Percentiles rank a stretch among this genome's conserved stretches.
Conservation (phyloP, 2,329 filamentous ascomycete genomes). For the Fusarium stilboides region DNA sequence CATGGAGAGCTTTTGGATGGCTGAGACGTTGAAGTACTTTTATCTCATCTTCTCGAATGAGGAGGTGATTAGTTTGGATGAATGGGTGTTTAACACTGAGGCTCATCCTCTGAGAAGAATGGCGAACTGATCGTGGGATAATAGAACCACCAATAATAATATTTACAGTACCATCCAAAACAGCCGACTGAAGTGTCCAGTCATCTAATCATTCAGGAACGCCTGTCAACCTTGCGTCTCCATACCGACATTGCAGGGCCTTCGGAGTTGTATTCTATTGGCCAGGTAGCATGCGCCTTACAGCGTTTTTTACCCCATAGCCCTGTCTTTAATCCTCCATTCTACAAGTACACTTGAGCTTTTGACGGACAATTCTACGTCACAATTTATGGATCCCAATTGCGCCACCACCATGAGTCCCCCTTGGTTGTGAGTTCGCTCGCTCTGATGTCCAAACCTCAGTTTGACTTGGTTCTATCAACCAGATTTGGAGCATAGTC, state of each 20-base stretch:
- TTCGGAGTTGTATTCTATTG: not conserved
- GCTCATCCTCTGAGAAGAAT: conserved; percentile 62
- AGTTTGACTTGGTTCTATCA: not conserved
- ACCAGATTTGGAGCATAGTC: not conserved
- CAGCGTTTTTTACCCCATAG: no score
- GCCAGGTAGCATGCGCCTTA: no score
- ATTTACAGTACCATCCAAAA: no score
- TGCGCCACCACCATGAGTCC: not conserved
- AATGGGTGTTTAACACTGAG: conserved; percentile 75
- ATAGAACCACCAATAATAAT: no score
- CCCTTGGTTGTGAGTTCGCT: not conserved
- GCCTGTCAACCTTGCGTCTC: no score
- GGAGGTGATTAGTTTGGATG: conserved; percentile 74
- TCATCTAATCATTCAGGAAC: no score
- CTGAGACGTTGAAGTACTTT: conserved; percentile 83
- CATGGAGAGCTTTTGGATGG: conserved; percentile 81
- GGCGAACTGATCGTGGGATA: not conserved
- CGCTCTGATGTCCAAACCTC: conserved; percentile 4
- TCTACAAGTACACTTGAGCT: not conserved
- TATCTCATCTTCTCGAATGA: conserved; percentile 80
- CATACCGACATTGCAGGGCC: not conserved
- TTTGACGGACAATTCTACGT: accelerated
- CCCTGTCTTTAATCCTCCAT: not conserved
- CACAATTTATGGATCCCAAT: not conserved
- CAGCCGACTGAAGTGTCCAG: no score